Conservation (phyloP, 1,284 basidiomycete species). For the Cryptococcus maquisensis region DNA sequence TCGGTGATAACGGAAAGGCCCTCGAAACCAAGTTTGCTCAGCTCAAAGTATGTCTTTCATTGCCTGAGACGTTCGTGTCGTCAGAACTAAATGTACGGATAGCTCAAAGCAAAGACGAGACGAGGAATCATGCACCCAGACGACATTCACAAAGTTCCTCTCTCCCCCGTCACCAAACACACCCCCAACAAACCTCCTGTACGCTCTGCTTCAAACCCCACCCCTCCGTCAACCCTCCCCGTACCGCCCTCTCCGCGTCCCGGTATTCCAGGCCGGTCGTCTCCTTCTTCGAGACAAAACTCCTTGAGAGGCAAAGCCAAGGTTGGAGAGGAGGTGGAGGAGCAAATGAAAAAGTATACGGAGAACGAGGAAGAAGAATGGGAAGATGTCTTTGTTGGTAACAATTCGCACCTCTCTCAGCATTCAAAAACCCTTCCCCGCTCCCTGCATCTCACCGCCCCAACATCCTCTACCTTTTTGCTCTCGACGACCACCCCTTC, state of each 20-base stretch:
- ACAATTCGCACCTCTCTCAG: no score
- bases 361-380: constrained; percentile 82
- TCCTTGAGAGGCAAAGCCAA: constrained; percentile 28
- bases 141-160: constrained; percentile 56
- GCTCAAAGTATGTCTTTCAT: constrained; percentile 61
- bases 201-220: constrained; percentile 5
- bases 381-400: constrained; percentile 73
- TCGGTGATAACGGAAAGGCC: constrained; percentile 61
- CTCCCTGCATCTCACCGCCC: not conserved
- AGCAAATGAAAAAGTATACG: constrained; percentile 68
- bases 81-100: not conserved
- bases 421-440: not conserved
- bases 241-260: constrained; percentile 6
- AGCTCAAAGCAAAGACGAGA: constrained; percentile 61
- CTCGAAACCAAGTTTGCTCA: constrained; percentile 71
- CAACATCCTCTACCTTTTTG: constrained; percentile 44
- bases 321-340: constrained; percentile 11
- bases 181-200: constrained; percentile 3
- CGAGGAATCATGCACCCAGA: constrained; percentile 79
- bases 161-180: not conserved
- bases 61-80: not conserved
- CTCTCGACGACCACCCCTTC: constrained; percentile 65
- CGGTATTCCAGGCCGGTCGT: constrained; percentile 18
- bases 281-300: constrained; percentile 35
- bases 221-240: not conserved